A percentile compares a stretch with the other conserved stretches of the same genome.
phyloP scores from a whole-genome alignment of 108 stramenopile species.

The Poteriospumella lacustris region DNA sequence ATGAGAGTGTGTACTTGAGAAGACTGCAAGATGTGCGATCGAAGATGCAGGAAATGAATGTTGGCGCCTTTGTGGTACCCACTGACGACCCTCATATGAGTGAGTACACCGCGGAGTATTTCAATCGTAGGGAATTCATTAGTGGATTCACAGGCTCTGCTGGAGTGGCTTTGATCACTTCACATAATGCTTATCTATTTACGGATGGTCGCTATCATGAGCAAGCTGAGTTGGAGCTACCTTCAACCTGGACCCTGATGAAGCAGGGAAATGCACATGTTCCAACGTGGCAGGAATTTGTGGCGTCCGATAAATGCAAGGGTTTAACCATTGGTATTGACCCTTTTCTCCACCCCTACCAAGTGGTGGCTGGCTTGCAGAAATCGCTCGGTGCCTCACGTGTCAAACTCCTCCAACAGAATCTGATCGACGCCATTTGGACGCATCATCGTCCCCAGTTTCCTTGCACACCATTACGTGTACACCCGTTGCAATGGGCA shows the following conservation, averaged over 20 bases:
- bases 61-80: constrained; percentile 47
- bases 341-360: constrained; percentile 32
- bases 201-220: constrained; percentile 91
- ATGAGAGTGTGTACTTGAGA: no score
- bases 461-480: constrained; percentile 70
- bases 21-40: no score
- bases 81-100: constrained; percentile 54
- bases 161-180: constrained; percentile 81
- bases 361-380: neutral
- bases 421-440: constrained; percentile 80
- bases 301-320: neutral
- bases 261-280: constrained; percentile 52
- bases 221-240: constrained; percentile 74
- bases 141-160: constrained; percentile 86
- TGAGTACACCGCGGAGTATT: constrained; percentile 85
- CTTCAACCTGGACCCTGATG: constrained; percentile 65
- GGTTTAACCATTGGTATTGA: constrained; percentile 22
- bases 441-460: constrained; percentile 61
- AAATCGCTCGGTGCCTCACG: neutral
- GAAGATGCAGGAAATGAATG: constrained; percentile 15
- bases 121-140: constrained; percentile 76
- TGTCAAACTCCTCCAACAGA: constrained; percentile 13
- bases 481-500: constrained; percentile 82
- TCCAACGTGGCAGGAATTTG: constrained; percentile 40
- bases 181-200: constrained; percentile 65